Percentiles rank a stretch among this genome's conserved stretches.
Evolutionary conservation across 306 rosid species (phyloP).

Genomic region (Quercus rubra): DNA sequence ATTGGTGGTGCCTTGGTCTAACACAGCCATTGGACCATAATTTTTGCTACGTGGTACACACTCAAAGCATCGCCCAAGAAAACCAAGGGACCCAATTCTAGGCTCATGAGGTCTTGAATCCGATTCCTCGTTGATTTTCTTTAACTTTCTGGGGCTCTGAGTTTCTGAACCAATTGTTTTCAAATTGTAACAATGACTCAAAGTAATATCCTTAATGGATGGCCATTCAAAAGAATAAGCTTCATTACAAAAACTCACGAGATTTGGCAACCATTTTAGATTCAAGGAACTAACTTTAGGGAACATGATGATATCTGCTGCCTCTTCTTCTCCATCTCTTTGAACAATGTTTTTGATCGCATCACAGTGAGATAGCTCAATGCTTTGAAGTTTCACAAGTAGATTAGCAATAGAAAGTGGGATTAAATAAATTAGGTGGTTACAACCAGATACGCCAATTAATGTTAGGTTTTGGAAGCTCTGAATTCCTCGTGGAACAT

Average conservation of each 20-base stretch:
- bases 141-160: too few species aligned
- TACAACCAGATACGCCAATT: fast-evolving
- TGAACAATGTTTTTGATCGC: neutral
- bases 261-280: fast-evolving
- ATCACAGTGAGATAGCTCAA: fast-evolving
- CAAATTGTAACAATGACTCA: fast-evolving
- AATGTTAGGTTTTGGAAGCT: too few species aligned
- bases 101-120: neutral
- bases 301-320: too few species aligned
- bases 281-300: too few species aligned
- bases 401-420: neutral
- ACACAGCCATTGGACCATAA: neutral
- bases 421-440: neutral
- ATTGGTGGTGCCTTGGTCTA: neutral
- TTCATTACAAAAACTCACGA: neutral
- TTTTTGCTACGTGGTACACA: neutral
- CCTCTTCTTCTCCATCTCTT: neutral
- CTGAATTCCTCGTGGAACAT: too few species aligned
- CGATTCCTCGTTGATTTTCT: neutral
- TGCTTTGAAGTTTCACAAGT: neutral
- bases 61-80: neutral
- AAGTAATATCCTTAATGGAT: neutral
- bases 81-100: neutral
- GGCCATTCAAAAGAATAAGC: neutral
- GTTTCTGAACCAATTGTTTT: neutral